A percentile compares a stretch with the other conserved stretches of the same genome.
Conservation (phyloP, 768 basidiomycete genomes). For the Lactarius tabidus region DNA sequence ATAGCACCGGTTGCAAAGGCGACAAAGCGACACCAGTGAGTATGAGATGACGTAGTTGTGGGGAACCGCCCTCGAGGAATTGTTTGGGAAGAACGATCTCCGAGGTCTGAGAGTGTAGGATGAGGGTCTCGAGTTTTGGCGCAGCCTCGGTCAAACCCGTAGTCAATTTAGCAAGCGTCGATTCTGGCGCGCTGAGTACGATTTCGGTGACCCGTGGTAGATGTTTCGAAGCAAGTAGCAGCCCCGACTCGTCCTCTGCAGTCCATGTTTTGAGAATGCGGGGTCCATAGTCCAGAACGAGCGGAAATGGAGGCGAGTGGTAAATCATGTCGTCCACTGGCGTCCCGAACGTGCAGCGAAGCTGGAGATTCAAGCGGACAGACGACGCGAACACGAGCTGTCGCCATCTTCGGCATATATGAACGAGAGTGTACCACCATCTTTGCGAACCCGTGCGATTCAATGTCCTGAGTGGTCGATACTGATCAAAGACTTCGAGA, state of each 20-base stretch:
- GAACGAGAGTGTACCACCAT: constrained; percentile 20
- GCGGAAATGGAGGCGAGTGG: constrained; percentile 8
- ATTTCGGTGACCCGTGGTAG: constrained; percentile 5
- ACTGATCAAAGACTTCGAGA: constrained; percentile 15
- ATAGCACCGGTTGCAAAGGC: constrained; percentile 3
- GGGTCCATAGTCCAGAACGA: constrained; percentile 16
- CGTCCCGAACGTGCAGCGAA: constrained; percentile 13
- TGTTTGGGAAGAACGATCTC: constrained; percentile 11
- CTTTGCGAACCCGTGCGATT: neutral
- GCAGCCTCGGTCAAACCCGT: constrained; percentile 6
- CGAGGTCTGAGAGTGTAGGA: constrained; percentile 12
- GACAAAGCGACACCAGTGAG: constrained; percentile 12
- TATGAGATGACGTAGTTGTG: constrained; percentile 9
- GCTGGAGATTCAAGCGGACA: constrained; percentile 12
- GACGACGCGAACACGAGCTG: constrained; percentile 18
- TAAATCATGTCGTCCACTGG: constrained; percentile 6
- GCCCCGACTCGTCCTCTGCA: neutral
- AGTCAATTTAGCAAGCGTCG: neutral
- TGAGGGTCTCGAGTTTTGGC: constrained; percentile 10
- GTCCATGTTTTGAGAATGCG: constrained; percentile 10
- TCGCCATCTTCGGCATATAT: constrained; percentile 12
- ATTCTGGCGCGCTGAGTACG: constrained; percentile 10
- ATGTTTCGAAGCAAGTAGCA: constrained; percentile 4
- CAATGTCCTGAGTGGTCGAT: neutral
- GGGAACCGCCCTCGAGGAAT: constrained; percentile 11